Percentiles rank a stretch among this genome's conserved stretches.
phyloP scores from a whole-genome alignment of 371 early-diverging fungal species.

The Batkoa obscura region DNA sequence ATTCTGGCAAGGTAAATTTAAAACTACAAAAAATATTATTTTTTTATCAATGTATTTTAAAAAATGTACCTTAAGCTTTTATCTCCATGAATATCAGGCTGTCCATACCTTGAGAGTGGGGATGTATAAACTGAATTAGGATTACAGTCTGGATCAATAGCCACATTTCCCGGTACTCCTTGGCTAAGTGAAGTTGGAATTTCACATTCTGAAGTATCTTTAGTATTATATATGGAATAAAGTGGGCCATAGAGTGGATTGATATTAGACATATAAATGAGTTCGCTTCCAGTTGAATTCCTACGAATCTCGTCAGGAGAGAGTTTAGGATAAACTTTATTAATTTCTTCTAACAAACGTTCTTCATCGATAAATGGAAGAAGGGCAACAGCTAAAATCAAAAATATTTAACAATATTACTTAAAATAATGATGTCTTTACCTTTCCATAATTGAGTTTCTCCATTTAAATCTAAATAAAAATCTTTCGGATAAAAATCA shows the following conservation, averaged over 20 bases:
- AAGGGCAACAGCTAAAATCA: slow-evolving; percentile 52
- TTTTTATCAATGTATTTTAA: background rate
- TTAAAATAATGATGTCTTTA: slow-evolving; percentile 5
- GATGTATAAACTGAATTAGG: slow-evolving; percentile 50
- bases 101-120: slow-evolving; percentile 33
- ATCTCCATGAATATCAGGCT: slow-evolving; percentile 34
- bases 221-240: slow-evolving; percentile 13
- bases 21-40: background rate
- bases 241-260: slow-evolving; percentile 49
- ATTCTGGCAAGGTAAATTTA: background rate
- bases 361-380: slow-evolving; percentile 84
- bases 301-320: slow-evolving; percentile 51
- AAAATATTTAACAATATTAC: background rate
- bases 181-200: slow-evolving; percentile 3
- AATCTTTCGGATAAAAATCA: slow-evolving; percentile 84
- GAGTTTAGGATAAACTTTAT: slow-evolving; percentile 38
- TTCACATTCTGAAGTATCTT: slow-evolving; percentile 4
- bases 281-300: slow-evolving; percentile 53
- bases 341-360: slow-evolving; percentile 62
- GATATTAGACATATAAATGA: slow-evolving; percentile 42
- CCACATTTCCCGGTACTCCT: slow-evolving; percentile 34
- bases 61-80: slow-evolving; percentile 25
- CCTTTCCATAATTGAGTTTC: slow-evolving; percentile 97
- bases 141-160: slow-evolving; percentile 40
- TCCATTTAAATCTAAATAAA: slow-evolving; percentile 92